phyloP scores from a whole-genome alignment of 169 alveolate species.

The Miamiensis avidus region DNA sequence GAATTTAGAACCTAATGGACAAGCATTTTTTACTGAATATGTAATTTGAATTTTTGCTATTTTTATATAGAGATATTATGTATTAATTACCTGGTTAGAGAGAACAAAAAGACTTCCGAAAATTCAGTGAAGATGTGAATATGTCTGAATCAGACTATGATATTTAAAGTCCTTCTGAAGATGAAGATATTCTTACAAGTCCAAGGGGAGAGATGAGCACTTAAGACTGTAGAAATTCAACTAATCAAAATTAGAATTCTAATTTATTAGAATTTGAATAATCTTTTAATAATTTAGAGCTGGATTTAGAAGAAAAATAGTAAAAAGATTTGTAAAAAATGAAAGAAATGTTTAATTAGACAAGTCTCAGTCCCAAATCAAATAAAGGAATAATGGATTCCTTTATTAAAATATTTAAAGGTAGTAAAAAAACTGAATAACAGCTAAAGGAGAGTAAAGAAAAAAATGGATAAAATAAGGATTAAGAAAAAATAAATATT shows the following conservation, averaged over 20 bases:
- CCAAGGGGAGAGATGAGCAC: background rate
- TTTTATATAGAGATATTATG: background rate
- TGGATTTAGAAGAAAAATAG: background rate
- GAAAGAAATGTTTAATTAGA: background rate
- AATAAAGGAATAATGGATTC: background rate
- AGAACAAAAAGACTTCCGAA: constrained; percentile 13
- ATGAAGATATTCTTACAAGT: background rate
- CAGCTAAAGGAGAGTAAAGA: no score
- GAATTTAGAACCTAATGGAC: constrained; percentile 57
- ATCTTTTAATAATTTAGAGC: background rate
- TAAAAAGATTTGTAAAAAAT: background rate
- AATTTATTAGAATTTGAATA: background rate
- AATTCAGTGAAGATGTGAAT: background rate
- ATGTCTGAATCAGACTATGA: background rate
- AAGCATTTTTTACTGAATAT: constrained; percentile 48
- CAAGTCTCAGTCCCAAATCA: background rate
- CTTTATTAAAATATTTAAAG: no score
- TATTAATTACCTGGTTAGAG: background rate
- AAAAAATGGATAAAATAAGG: no score
- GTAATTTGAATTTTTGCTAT: background rate
- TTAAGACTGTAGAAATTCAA: background rate
- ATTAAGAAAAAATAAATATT: no score
- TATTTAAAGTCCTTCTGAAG: background rate
- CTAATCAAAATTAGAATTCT: no score
- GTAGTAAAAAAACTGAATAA: background rate